Percentiles rank a stretch among this genome's conserved stretches.
Evolutionary conservation across 306 rosid genomes (phyloP).

Genomic region (Trifolium subterraneum): DNA sequence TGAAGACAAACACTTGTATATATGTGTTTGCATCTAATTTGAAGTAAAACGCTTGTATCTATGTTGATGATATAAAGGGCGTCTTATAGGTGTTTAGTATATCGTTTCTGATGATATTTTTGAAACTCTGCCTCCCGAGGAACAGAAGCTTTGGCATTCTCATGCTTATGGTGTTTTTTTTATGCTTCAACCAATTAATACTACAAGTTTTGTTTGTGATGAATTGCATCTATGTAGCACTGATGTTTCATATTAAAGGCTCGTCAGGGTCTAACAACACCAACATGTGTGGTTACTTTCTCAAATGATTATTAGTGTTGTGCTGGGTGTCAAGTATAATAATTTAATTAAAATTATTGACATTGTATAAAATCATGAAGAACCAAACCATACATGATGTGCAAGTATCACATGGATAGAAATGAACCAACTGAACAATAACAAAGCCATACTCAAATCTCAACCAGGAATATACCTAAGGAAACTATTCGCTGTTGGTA

Average conservation of each 20-base stretch:
- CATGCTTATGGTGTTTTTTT: conserved; percentile 78
- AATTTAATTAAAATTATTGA: not conserved
- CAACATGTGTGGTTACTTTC: too few relatives aligned
- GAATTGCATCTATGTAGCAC: not conserved
- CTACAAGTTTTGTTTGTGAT: not conserved
- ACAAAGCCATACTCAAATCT: not conserved
- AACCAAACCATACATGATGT: not conserved
- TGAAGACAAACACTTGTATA: too few relatives aligned
- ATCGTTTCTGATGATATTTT: conserved; percentile 53
- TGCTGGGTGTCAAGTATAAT: not conserved
- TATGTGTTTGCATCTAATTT: too few relatives aligned
- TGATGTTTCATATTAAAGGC: too few relatives aligned
- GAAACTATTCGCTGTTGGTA: not conserved
- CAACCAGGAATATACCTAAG: not conserved
- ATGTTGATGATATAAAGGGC: conserved; percentile 33
- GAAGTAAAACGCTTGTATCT: too few relatives aligned
- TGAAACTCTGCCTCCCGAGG: conserved; percentile 70
- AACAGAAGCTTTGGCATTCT: conserved; percentile 88
- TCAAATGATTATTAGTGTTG: too few relatives aligned
- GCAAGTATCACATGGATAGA: not conserved
- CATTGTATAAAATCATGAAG: not conserved
- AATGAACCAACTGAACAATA: not conserved
- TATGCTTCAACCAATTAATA: not conserved
- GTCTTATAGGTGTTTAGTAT: conserved; percentile 75
- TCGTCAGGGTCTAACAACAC: too few relatives aligned